Conservation (phyloP, 1,284 basidiomycete species). For the Pseudozyma tsukubaensis region DNA sequence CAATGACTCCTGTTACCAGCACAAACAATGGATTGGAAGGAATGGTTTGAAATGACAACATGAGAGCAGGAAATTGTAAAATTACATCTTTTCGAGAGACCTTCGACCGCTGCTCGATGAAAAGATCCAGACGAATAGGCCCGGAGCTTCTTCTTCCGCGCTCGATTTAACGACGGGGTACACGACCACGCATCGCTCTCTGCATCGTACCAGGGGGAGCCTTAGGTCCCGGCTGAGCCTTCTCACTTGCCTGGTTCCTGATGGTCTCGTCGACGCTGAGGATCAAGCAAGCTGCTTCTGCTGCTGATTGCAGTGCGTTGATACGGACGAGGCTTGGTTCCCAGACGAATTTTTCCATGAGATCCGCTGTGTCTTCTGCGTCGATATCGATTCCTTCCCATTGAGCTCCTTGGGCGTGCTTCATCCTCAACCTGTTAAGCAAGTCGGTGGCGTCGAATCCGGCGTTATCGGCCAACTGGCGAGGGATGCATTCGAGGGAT, state of each 20-base stretch:
- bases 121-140: no score
- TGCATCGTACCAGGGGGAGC: constrained; percentile 65
- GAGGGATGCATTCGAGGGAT: constrained; percentile 94
- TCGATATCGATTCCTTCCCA: constrained; percentile 98
- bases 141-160: no score
- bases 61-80: no score
- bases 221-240: constrained; percentile 57
- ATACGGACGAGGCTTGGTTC: constrained; percentile 95
- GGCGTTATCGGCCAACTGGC: constrained; percentile 98
- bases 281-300: constrained; percentile 95
- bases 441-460: constrained; percentile 97
- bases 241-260: constrained; percentile 60
- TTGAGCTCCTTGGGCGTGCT: constrained; percentile 83
- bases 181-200: constrained; percentile 59
- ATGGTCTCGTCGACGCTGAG: constrained; percentile 68
- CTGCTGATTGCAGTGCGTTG: constrained; percentile 92
- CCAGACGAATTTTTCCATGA: constrained; percentile 97
- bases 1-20: no score
- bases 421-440: constrained; percentile 96
- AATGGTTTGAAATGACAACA: no score
- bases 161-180: constrained; percentile 50
- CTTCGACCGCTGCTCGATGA: no score
- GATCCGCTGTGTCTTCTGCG: constrained; percentile 85
- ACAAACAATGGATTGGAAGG: no score
- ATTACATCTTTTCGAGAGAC: no score